Base-by-base conservation (phyloP, 2,329 filamentous ascomycete species). In the Fusarium sp. region DNA sequence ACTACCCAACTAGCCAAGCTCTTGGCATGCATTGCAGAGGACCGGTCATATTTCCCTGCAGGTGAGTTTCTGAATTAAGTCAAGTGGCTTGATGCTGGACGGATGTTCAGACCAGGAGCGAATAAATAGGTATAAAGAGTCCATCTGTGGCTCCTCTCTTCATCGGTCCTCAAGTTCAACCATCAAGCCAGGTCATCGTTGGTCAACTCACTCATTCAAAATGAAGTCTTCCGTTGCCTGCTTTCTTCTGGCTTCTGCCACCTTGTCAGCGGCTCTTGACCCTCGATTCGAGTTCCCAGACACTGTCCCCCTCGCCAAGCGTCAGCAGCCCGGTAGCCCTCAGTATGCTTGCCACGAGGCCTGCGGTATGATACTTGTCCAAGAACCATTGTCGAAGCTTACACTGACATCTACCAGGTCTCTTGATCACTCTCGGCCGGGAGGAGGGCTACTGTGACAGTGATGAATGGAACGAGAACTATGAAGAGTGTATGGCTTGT, bases 301-400 rank as follows among this genome's bases (percentile, higher is more conserved):
- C 10, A 51, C 48, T 5, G 63, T 68, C 4, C 65, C 66, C 22
- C 62, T 80, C 3, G 57, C 78, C 49, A 75, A 73, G 61, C 78
- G 80, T 42, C 80, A 81, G 65, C 76, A 77, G 15, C 78, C 79
- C 11, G 80, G 79, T 6, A 78, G 78, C 7, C 76, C 79, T 13
- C 65, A 72, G 4, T 82, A 79, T 61, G 75, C 77, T 22, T 82
- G 80, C 69, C 80, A 82, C 58, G 76, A 77, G 47, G 77, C 80
- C 61, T 82, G 80, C 65, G 80, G 80, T 80, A 71, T 34, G 74
- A 69, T 15, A 62, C 70, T 40, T 70, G 71, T 24, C 25, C 15
- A 12, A 10, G 4, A 1, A 1, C 6, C 1, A 8, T 13, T 3
- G 1, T 5, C 3, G 9, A 3, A 6, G 26, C 11, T 7, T 0